A percentile compares a stretch with the other conserved stretches of the same genome.
Conservation (phyloP, 2,329 filamentous ascomycete genomes). For the Fonsecaea pugnacius region DNA sequence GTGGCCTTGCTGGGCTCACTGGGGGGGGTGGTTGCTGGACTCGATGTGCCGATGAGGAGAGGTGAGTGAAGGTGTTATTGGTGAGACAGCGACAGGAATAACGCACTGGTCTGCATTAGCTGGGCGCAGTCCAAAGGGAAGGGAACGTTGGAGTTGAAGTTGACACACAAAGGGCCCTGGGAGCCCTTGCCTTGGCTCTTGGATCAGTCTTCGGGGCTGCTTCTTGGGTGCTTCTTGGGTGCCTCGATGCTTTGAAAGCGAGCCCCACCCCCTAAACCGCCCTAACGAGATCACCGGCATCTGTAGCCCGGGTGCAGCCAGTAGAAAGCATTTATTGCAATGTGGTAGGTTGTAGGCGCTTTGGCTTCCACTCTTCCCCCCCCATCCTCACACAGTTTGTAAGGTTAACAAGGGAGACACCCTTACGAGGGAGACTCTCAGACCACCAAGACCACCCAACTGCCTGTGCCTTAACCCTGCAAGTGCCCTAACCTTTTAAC, state of each 20-base stretch:
- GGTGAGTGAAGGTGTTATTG: conserved; percentile 9
- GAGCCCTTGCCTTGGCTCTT: conserved; percentile 2
- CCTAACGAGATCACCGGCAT: conserved; percentile 13
- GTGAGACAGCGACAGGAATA: not conserved
- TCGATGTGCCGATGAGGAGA: conserved; percentile 15
- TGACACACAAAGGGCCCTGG: conserved; percentile 2
- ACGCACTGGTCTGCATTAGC: conserved; percentile 14
- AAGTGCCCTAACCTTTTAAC: not conserved
- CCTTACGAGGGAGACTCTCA: not conserved
- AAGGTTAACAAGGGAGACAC: not conserved
- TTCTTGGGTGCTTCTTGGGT: not conserved
- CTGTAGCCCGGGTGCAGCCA: not conserved
- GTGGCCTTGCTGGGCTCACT: too few species aligned
- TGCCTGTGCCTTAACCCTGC: conserved; percentile 2
- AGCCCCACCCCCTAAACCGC: conserved; percentile 1
- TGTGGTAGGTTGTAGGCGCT: conserved; percentile 1
- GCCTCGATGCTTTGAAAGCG: conserved; percentile 6
- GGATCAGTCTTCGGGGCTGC: not conserved
- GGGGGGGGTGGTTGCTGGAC: too few species aligned
- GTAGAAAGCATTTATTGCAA: not conserved
- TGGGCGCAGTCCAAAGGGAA: not conserved
- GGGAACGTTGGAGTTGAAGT: not conserved
- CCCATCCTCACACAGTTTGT: not conserved
- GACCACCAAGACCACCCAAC: conserved; percentile 10
- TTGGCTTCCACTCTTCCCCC: not conserved